phyloP scores from a whole-genome alignment of 2,329 filamentous ascomycete genomes.

The Exserohilum turcica region DNA sequence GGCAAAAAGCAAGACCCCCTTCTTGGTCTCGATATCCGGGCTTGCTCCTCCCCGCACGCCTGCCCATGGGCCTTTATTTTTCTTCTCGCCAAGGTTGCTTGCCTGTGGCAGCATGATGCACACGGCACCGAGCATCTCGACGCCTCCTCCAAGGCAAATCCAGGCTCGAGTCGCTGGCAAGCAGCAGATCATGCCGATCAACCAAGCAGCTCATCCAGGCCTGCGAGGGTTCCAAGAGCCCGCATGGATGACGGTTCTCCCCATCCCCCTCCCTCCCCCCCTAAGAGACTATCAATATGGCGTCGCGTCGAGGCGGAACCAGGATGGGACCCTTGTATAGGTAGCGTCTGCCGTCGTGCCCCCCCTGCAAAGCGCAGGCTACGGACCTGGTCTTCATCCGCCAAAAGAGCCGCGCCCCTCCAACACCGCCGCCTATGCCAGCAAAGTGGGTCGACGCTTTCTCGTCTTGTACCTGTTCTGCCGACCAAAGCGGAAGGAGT shows the following conservation, averaged over 20 bases:
- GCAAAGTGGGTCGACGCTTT: conserved; percentile 3
- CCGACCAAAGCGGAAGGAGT: neutral
- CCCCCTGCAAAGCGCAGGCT: neutral
- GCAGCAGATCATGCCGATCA: neutral
- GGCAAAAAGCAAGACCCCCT: conserved; percentile 21
- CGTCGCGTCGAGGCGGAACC: neutral
- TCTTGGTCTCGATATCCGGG: conserved; percentile 5
- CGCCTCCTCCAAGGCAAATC: conserved; percentile 7
- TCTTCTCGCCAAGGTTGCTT: conserved; percentile 17
- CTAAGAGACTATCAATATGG: neutral
- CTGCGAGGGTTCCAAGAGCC: neutral
- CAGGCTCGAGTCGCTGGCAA: neutral
- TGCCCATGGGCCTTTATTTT: conserved; percentile 18
- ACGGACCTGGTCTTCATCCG: conserved; percentile 2
- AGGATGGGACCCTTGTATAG: neutral
- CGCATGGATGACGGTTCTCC: neutral
- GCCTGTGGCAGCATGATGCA: conserved; percentile 21
- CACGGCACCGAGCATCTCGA: conserved; percentile 9
- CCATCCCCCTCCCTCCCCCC: no score
- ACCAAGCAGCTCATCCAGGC: neutral
- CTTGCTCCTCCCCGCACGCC: conserved; percentile 18
- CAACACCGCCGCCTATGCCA: conserved; percentile 1
- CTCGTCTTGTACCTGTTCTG: neutral
- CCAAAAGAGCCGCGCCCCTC: conserved; percentile 3
- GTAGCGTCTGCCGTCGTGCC: neutral